Evolutionary conservation across 345 rosid genomes (phyloP), one percentile per base, ranked within the genome.

Genomic region (Eucalyptus sp.): DNA sequence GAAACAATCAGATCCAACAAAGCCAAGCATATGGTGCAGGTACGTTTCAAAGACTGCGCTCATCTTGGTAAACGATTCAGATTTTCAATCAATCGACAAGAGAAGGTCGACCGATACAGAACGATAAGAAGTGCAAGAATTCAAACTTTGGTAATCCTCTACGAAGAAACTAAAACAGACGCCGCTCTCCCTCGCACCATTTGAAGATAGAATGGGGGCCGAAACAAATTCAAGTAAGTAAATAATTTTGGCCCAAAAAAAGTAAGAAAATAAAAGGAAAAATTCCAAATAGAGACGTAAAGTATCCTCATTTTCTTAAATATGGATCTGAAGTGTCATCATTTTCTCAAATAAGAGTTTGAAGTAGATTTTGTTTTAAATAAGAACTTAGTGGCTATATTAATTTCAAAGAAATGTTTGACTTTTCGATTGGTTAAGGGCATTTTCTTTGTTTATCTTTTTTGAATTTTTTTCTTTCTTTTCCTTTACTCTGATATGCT

Each of bases 151-250:
- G 44, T 68, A 33, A 4, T 4, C 17, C 80, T 68, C 43, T 68
- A 16, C 1, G 3, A 9, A 68, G 44, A 68, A 5, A 66, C 24
- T 66, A 2, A 66, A 66, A 66, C 43, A 8, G 43, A 31, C 24
- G 18, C 12, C 79, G 0, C 13, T 52, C 56, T 31, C 79, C 22
- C 3, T 31, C 3, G 18, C 37, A 16, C 79, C 58, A 4, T 66
- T 33, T 31, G 22, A 66, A 31, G 79, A 66, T 33, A 13, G 79
- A 20, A 43, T 50, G 8, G 9, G 20, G 7, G 50, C 83, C 31
- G 17, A 87, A 79, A 31, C 25, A 31, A 79, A 33, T 37, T 43
- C 48, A 41, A 58, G 92, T 94, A 50, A 91, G 92, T 13, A 85
- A 90, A 87, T 92, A 91, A 24, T 60, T 52, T 18, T 52, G 4